These are phyloP conservation scores for Kodamaea alishanica DNA, from an alignment of 1,139 yeast genomes.

Conservation along the genomic window DNA sequence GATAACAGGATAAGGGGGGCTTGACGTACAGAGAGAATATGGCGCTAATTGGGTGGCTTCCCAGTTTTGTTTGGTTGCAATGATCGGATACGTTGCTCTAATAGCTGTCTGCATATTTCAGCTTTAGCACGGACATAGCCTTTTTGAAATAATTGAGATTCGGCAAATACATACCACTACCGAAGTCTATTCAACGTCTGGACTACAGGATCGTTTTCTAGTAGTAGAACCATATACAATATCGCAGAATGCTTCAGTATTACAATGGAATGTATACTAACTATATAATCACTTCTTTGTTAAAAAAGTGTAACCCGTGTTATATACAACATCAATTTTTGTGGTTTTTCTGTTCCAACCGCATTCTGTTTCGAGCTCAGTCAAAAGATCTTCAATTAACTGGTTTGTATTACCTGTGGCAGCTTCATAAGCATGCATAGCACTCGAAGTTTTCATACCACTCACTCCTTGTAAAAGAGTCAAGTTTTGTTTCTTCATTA, in stretches of 20 bases:
- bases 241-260: too few species aligned
- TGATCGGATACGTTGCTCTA: too few species aligned
- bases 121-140: too few species aligned
- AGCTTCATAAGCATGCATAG: slow-evolving; percentile 31
- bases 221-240: too few species aligned
- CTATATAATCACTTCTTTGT: slow-evolving; percentile 9
- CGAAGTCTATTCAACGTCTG: too few species aligned
- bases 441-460: slow-evolving; percentile 39
- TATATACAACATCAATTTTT: slow-evolving; percentile 34
- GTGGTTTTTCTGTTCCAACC: slow-evolving; percentile 36
- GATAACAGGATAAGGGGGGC: slow-evolving; percentile 11
- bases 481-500: slow-evolving; percentile 21
- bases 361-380: slow-evolving; percentile 26
- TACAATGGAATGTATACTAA: too few species aligned
- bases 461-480: slow-evolving; percentile 24
- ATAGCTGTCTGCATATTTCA: too few species aligned
- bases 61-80: too few species aligned
- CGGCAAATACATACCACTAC: too few species aligned
- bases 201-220: too few species aligned
- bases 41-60: not conserved
- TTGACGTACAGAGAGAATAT: too few species aligned
- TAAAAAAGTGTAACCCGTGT: slow-evolving; percentile 39
- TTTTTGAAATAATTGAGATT: too few species aligned
- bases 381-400: slow-evolving; percentile 20
- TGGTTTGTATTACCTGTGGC: slow-evolving; percentile 25